Base-by-base conservation (phyloP, 2,329 filamentous ascomycete genomes). In the Colletotrichum agaves region DNA sequence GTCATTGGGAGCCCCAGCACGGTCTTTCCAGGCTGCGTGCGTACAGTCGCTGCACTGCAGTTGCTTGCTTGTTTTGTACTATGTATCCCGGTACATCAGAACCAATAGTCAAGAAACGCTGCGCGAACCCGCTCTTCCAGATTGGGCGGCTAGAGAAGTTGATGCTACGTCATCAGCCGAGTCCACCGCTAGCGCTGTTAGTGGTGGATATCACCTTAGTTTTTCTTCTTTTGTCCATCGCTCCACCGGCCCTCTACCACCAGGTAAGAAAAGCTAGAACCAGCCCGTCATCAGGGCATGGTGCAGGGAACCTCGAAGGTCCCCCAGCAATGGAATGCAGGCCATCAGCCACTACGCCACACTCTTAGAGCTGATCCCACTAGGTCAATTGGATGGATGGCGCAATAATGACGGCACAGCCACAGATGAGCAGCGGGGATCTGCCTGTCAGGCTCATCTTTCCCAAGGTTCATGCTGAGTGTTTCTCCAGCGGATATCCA, bases 121-220 rank as follows among this genome's bases (percentile, higher is more conserved):
- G 61, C 53, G 55, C 39, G 47, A 68, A 55, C 53, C 65, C 41
- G n/a, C n/a, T n/a, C n/a, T n/a, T n/a, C n/a, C n/a, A n/a, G n/a
- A n/a, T 65, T 59, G 47, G 33, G 39, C 61, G 47, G 17, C 37
- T 52, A 64, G 43, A 37, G 35, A 37, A 56, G 60, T 64, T 53
- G 49, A 39, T 67, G 49, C 66, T 69, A 69, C 66, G 66, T 69
- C 66, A 69, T 69, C 56, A 67, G 57, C 50, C 43, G 13, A 58
- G 43, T 49, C 56, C 64, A 50, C 35, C 31, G 37, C 57, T 66
- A 61, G 57, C 50, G 66, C 43, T 12, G 27, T 11, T 3, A 19
- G 17, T 23, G 15, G 37, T 47, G 21, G 44, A 39, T 33, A 21
- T 39, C 31, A 17, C 55, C 23, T 68, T 49, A 65, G 27, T 60